These are phyloP conservation scores for Boletus albobrunnescens DNA, from an alignment of 1,284 basidiomycete species.

Conservation along the genomic window DNA sequence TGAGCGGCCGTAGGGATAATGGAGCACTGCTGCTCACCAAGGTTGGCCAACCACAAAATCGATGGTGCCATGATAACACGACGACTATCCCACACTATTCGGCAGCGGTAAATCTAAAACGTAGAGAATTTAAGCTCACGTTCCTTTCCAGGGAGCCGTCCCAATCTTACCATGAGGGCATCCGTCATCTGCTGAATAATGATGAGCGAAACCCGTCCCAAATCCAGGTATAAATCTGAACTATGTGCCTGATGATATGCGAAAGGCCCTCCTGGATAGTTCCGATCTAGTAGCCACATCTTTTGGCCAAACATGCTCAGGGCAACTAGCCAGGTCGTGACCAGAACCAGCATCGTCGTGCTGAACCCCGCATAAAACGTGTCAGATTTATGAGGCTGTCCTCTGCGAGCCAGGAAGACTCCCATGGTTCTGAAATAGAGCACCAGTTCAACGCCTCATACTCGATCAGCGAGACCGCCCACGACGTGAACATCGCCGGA, in stretches of 20 bases:
- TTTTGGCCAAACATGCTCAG: background rate
- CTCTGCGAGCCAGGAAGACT: background rate
- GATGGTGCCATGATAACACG: background rate
- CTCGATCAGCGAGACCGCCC: background rate
- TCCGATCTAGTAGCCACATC: conserved; percentile 1
- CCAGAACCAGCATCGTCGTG: background rate
- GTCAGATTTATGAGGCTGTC: background rate
- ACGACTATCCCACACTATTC: background rate
- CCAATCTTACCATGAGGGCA: background rate
- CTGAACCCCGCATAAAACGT: background rate
- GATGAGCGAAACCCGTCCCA: background rate
- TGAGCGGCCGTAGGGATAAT: background rate
- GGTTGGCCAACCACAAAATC: background rate
- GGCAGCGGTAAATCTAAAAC: background rate
- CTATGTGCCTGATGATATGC: background rate
- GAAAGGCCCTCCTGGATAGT: conserved; percentile 2
- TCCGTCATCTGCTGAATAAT: conserved; percentile 1
- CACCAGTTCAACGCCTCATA: background rate
- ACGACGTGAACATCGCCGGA: background rate
- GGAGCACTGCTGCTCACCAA: background rate
- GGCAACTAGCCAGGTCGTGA: background rate
- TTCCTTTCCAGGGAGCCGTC: too few relatives aligned
- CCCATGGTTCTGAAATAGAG: conserved; percentile 1
- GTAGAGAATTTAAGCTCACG: background rate
- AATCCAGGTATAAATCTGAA: background rate